Conservation (phyloP, 345 rosid genomes). For the Syzygium jambos region DNA sequence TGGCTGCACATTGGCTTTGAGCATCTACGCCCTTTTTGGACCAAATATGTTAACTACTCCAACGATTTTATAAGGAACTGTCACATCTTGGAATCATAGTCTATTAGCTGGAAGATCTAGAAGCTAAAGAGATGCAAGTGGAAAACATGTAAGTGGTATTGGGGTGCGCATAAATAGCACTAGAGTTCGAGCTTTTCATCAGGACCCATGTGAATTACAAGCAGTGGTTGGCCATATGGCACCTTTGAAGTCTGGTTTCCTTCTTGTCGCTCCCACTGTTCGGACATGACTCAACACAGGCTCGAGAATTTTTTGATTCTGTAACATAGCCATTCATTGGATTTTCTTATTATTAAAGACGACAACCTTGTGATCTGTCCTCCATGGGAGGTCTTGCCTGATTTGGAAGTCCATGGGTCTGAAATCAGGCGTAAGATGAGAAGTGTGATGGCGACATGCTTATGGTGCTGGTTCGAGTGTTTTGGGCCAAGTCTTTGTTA, state of each 20-base stretch:
- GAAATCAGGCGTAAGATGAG: not conserved
- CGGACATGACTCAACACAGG: not conserved
- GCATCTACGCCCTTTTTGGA: constrained; percentile 98
- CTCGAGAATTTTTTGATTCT: not conserved
- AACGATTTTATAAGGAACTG: constrained; percentile 90
- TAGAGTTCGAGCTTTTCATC: not conserved
- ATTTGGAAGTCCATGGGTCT: not conserved
- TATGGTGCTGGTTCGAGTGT: not conserved
- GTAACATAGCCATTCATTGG: not conserved
- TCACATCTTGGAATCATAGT: constrained; percentile 81
- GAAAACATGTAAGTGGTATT: not conserved
- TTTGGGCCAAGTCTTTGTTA: not conserved
- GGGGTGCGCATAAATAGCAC: not conserved
- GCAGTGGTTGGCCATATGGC: not conserved
- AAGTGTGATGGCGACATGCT: not conserved
- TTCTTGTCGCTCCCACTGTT: not conserved
- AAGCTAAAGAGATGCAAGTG: not conserved
- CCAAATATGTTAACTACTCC: constrained; percentile 84
- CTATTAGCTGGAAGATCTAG: not conserved
- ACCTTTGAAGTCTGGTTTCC: not conserved
- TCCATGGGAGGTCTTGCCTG: not conserved
- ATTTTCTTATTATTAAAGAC: not conserved
- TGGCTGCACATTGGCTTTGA: constrained; percentile 98
- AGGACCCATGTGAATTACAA: not conserved
- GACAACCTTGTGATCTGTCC: not conserved